Base-by-base conservation (phyloP, 331 rosid species). In the Malus hybrid region DNA sequence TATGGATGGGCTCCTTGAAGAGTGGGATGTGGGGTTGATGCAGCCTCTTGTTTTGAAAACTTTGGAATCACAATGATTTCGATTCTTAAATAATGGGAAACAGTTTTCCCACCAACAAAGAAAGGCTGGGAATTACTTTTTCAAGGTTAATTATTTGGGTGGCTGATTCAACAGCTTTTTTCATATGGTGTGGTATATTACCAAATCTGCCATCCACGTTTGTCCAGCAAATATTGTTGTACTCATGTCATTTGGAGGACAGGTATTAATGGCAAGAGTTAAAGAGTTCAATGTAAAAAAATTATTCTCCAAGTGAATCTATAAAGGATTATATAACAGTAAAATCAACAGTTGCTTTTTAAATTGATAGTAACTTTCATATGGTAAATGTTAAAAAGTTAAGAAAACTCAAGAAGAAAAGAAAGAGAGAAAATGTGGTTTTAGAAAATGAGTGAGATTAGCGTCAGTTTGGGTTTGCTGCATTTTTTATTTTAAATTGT, bases 1-100 rank as follows among this genome's bases (percentile, higher is more conserved):
- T 65, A 55, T 79, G 56, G 65, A n/a, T 48, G 81, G 27, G 74
- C 42, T 64, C 31, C 80, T 57, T 84, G 71, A 16, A 59, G 80
- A 7, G 65, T 66, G 76, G 60, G 86, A 59, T 86, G 87, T 84
- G 85, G 90, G 88, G 83, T 59, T 80, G 75, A 79, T 18, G 11
- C 46, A 42, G 12, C 13, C 46, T 10, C 46, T 10, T 10, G 46
- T 42, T 42, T 42, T 42, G 46, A 42, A 42, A 42, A 42, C 46
- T 42, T 42, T 34, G 55, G 76, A 71, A 78, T 71, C 80, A 32
- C 65, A 71, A 82, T 80, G 20, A 42, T 42, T 28, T 72, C 77
- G 65, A 80, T 77, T 80, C 73, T 76, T 63, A 78, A 80, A 68
- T 42, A 57, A 76, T 79, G 73, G 74, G 73, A 29, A 42, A 76